Evolutionary conservation across 805 yeast species (phyloP), one percentile per base, ranked within the genome.

Genomic region (Kockiozyma suomiensis): DNA sequence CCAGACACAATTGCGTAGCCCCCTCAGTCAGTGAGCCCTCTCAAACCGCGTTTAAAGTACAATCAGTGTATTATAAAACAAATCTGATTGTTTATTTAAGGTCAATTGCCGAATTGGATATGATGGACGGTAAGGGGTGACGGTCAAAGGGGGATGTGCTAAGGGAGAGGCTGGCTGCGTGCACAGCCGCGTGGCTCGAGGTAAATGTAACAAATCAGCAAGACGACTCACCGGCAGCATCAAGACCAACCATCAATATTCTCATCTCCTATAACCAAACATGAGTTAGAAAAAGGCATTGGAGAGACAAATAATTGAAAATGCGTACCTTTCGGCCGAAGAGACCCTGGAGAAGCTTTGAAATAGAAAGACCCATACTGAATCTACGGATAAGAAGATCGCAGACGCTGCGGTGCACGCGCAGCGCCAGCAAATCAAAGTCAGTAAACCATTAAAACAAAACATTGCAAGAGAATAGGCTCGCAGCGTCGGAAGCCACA

Each of bases 331-430:
- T 92, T 80, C 90, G 91, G 81, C 97, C 97, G 74, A 93, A 89
- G 71, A 92, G 94, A 84, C 92, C 93, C 78, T 86, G 86, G 77
- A 93, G 88, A 79, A 92, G 85, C 80, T 90, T 92, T 68, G 97
- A 93, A 79, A 92, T 85, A 71, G 91, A 88, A 79, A 92, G 82
- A 83, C 98, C 98, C 98, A 93, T 92, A 81, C 78, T 54, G 58
- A 46, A 32, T 49, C 47, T 54, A 33, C 6, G 15, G 35, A 49
- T 28, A 47, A 26, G 51, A 41, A 32, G 42, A 41, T 37, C 48
- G 47, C 54, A 33, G 35, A 26, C 52, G 26, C 25, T 7, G 32
- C 42, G 43, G 28, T 4, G 12, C 7, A 21, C 17, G 45, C 49
- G 28, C 41, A 13, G 46, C 26, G 38, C 50, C 41, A n/a, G 19